Evolutionary conservation across 768 basidiomycete species (phyloP).

Genomic region (Kwoniella pini): DNA sequence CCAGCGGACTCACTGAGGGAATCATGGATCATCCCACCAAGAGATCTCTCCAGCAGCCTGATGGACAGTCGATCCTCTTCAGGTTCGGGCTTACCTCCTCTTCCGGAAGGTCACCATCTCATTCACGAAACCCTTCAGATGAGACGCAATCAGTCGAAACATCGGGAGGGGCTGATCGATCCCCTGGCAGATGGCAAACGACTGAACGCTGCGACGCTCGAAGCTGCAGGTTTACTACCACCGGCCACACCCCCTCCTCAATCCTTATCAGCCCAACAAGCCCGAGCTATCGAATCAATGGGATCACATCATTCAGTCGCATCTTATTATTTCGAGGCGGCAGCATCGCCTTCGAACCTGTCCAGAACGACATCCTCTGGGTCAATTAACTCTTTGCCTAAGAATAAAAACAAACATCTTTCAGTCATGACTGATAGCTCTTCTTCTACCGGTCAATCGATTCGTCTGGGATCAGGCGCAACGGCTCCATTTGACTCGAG

Average conservation of each 20-base stretch:
- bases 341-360: not conserved
- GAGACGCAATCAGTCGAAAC: not conserved
- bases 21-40: constrained; percentile 14
- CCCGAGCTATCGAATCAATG: not conserved
- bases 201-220: constrained; percentile 3
- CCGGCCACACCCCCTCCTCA: constrained; percentile 8
- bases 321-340: constrained; percentile 11
- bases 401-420: not conserved
- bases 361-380: constrained; percentile 6
- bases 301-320: constrained; percentile 4
- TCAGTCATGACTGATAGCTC: constrained; percentile 16
- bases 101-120: constrained; percentile 4
- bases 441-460: constrained; percentile 7
- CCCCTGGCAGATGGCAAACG: constrained; percentile 5
- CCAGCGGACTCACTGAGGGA: constrained; percentile 29
- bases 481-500: not conserved
- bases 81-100: constrained; percentile 9
- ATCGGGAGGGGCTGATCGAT: constrained; percentile 14
- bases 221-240: constrained; percentile 11
- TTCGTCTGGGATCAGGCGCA: constrained; percentile 2
- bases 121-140: not conserved
- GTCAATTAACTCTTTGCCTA: constrained; percentile 1
- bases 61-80: constrained; percentile 24
- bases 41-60: constrained; percentile 1
- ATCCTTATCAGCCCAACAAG: constrained; percentile 5